These are phyloP conservation scores for Ormosia emarginata DNA, from an alignment of 306 rosid genomes.

Conservation along the genomic window DNA sequence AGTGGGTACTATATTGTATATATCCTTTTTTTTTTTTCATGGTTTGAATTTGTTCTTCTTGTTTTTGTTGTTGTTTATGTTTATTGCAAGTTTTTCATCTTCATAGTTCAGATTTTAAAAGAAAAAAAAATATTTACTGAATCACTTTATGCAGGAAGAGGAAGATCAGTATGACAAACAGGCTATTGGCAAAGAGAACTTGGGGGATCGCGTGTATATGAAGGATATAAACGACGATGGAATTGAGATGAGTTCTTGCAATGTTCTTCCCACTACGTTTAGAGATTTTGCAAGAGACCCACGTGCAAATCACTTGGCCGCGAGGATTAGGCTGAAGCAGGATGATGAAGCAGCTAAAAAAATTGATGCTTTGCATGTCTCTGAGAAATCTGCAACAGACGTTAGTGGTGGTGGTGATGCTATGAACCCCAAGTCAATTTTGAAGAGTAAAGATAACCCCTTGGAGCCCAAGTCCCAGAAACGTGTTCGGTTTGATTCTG, in stretches of 20 bases:
- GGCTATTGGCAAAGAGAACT: conserved; percentile 66
- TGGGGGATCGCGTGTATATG: conserved; percentile 66
- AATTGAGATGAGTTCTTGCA: conserved; percentile 49
- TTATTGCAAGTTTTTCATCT: not conserved
- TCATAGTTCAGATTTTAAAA: not conserved
- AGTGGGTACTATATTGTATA: not conserved
- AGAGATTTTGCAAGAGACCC: conserved; percentile 61
- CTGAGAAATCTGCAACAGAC: conserved; percentile 36
- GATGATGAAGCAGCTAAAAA: conserved; percentile 61
- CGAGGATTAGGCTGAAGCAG: conserved; percentile 60
- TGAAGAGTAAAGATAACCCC: conserved; percentile 67
- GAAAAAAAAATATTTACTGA: not conserved
- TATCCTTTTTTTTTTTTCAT: too few species aligned
- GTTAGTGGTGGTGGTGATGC: conserved; percentile 19
- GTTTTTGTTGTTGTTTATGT: not conserved
- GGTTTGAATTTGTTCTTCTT: not conserved
- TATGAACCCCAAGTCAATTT: conserved; percentile 66
- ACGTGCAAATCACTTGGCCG: conserved; percentile 86
- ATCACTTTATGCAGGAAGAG: conserved; percentile 65
- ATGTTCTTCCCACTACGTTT: conserved; percentile 48
- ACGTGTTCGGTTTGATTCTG: conserved; percentile 83
- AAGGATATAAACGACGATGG: conserved; percentile 64
- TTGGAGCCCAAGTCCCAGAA: conserved; percentile 48
- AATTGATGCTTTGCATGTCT: conserved; percentile 51
- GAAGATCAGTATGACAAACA: conserved; percentile 83